Percentiles rank a stretch among this genome's conserved stretches.
Evolutionary conservation across 2,329 filamentous ascomycete genomes (phyloP).

Genomic region (Neofusicoccum sp.): DNA sequence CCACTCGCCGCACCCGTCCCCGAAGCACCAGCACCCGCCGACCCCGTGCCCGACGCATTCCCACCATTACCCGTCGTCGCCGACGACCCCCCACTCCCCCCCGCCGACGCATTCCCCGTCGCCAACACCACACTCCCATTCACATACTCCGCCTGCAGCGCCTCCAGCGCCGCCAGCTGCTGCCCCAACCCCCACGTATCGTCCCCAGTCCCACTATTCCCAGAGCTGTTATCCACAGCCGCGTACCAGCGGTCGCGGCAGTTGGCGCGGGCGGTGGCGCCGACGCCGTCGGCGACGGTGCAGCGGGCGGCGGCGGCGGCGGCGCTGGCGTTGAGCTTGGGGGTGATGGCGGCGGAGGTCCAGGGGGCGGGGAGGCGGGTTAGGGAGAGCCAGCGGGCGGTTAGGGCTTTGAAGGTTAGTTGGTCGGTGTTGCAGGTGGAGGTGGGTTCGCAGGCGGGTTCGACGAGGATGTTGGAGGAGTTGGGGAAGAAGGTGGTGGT

Average conservation of each 20-base stretch:
- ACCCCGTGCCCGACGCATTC: too few relatives aligned
- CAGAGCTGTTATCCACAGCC: constrained; percentile 47
- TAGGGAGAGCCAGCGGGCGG: constrained; percentile 64
- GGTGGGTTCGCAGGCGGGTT: constrained; percentile 66
- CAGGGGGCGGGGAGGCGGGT: constrained; percentile 48
- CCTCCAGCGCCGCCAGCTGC: constrained; percentile 61
- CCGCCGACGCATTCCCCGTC: too few relatives aligned
- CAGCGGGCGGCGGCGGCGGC: constrained; percentile 40
- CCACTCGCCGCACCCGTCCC: too few relatives aligned
- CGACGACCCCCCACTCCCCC: too few relatives aligned
- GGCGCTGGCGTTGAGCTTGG: constrained; percentile 45
- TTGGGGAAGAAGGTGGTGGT: constrained; percentile 55
- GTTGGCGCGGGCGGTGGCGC: constrained; percentile 39
- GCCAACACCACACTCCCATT: too few relatives aligned
- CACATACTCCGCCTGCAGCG: constrained; percentile 47
- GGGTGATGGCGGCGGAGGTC: constrained; percentile 41
- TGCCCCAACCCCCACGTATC: constrained; percentile 57
- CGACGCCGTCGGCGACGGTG: constrained; percentile 43
- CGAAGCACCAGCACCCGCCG: too few relatives aligned
- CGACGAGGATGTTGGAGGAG: constrained; percentile 61
- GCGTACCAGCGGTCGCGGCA: constrained; percentile 48
- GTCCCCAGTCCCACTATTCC: constrained; percentile 44
- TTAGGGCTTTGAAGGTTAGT: constrained; percentile 75
- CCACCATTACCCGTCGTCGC: too few relatives aligned
- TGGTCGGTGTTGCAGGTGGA: constrained; percentile 70